phyloP scores from a whole-genome alignment of 108 stramenopile genomes.

The Skeletonema marinoi region DNA sequence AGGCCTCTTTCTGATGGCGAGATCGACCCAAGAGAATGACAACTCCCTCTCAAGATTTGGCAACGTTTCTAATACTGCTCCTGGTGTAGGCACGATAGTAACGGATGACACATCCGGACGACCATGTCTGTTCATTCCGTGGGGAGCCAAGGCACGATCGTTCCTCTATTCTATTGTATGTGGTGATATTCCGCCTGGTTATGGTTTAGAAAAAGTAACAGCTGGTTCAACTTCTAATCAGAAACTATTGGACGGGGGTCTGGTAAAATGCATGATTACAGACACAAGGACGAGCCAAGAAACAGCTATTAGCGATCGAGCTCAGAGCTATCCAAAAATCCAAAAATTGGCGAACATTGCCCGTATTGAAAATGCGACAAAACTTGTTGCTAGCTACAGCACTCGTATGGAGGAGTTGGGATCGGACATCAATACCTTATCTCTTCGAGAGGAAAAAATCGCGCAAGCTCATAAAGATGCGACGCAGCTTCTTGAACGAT shows the following conservation, averaged over 20 bases:
- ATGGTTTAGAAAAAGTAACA: constrained; percentile 13
- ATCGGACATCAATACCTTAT: neutral
- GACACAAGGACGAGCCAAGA: constrained; percentile 70
- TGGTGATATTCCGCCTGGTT: constrained; percentile 63
- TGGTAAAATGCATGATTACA: constrained; percentile 68
- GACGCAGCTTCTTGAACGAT: constrained; percentile 6
- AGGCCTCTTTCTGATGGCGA: constrained; percentile 63
- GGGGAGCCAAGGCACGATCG: constrained; percentile 56
- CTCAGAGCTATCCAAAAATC: constrained; percentile 11
- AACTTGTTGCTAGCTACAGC: neutral
- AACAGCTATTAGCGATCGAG: constrained; percentile 57
- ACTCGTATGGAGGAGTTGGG: neutral
- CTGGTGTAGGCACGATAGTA: neutral
- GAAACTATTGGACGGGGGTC: constrained; percentile 52
- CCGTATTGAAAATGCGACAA: neutral
- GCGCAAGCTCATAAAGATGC: neutral
- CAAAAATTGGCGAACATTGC: neutral
- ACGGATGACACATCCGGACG: neutral
- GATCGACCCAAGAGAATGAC: constrained; percentile 17
- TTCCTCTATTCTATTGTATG: constrained; percentile 62
- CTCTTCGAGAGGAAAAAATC: neutral
- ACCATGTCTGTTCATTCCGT: constrained; percentile 58
- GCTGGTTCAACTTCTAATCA: constrained; percentile 37
- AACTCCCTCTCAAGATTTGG: neutral
- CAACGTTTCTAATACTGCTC: neutral